phyloP scores from a whole-genome alignment of 2,329 filamentous ascomycete species.

The Pseudogymnoascus sp. region DNA sequence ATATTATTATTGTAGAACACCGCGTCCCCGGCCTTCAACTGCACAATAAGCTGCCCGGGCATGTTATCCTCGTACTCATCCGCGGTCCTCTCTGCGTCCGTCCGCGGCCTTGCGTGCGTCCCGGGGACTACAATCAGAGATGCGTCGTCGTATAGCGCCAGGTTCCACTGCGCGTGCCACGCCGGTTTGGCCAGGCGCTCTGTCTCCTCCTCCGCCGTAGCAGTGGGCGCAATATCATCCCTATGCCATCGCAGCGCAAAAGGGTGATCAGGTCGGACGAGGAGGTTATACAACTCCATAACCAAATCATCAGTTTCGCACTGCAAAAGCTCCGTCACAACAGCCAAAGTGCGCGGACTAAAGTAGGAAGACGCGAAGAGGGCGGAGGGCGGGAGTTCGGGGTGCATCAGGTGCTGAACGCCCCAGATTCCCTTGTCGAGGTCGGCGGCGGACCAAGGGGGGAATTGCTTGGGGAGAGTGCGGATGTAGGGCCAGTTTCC shows the following conservation, averaged over 20 bases:
- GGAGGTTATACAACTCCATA: slow-evolving; percentile 84
- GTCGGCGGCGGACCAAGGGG: slow-evolving; percentile 65
- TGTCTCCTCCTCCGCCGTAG: slow-evolving; percentile 60
- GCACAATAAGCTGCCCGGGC: slow-evolving; percentile 59
- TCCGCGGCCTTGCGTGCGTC: slow-evolving; percentile 66
- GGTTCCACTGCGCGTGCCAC: slow-evolving; percentile 81
- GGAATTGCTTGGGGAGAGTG: slow-evolving; percentile 84
- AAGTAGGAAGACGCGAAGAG: slow-evolving; percentile 69
- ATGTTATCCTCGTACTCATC: slow-evolving; percentile 57
- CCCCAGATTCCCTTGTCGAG: slow-evolving; percentile 71
- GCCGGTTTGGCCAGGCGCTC: slow-evolving; percentile 53
- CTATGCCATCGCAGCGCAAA: slow-evolving; percentile 81
- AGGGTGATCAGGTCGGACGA: slow-evolving; percentile 64
- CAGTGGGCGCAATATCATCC: slow-evolving; percentile 69
- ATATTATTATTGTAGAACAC: slow-evolving; percentile 93
- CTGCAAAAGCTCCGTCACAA: slow-evolving; percentile 59
- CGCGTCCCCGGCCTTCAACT: slow-evolving; percentile 66
- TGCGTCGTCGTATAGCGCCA: slow-evolving; percentile 70
- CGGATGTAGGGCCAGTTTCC: slow-evolving; percentile 77
- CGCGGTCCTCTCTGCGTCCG: slow-evolving; percentile 60
- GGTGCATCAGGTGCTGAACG: slow-evolving; percentile 78
- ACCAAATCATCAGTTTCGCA: slow-evolving; percentile 58
- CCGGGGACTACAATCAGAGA: slow-evolving; percentile 72
- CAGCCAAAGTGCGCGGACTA: slow-evolving; percentile 52
- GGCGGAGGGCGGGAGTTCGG: slow-evolving; percentile 54